These are phyloP conservation scores for Tuber borchii DNA, from an alignment of 495 filamentous ascomycete species.

Conservation along the genomic window DNA sequence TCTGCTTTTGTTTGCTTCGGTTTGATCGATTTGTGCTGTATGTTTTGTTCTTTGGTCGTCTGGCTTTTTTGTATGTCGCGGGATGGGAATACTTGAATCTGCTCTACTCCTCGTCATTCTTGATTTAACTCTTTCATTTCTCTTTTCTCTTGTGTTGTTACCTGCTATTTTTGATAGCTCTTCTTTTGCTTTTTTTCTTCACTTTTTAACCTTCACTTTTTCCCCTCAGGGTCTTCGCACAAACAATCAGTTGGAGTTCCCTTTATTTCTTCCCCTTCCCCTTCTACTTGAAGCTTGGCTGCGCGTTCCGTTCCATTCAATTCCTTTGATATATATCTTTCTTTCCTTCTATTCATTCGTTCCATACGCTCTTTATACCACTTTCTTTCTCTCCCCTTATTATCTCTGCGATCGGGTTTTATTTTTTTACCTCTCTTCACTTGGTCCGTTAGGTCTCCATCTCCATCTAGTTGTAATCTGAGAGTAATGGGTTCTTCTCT, in stretches of 20 bases:
- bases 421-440: conserved; percentile 15
- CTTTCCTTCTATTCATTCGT: neutral
- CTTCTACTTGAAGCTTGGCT: neutral
- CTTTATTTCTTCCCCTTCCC: neutral
- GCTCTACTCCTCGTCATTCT: conserved; percentile 15
- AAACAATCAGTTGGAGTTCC: neutral
- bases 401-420: conserved; percentile 22
- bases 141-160: conserved; percentile 13
- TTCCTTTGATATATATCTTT: conserved; percentile 21
- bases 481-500: conserved; percentile 4
- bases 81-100: conserved; percentile 42
- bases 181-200: conserved; percentile 12
- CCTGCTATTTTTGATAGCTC: conserved; percentile 28
- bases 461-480: conserved; percentile 14
- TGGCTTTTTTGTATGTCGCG: conserved; percentile 29
- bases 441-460: neutral
- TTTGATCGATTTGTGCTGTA: conserved; percentile 47
- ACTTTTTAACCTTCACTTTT: conserved; percentile 15
- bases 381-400: conserved; percentile 34
- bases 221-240: conserved; percentile 8
- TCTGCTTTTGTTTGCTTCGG: conserved; percentile 41
- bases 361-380: conserved; percentile 19
- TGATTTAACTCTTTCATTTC: conserved; percentile 24
- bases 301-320: conserved; percentile 19
- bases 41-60: conserved; percentile 27